These are phyloP conservation scores for Zymoseptoria ardabiliae DNA, from an alignment of 2,329 filamentous ascomycete genomes.

Conservation along the genomic window DNA sequence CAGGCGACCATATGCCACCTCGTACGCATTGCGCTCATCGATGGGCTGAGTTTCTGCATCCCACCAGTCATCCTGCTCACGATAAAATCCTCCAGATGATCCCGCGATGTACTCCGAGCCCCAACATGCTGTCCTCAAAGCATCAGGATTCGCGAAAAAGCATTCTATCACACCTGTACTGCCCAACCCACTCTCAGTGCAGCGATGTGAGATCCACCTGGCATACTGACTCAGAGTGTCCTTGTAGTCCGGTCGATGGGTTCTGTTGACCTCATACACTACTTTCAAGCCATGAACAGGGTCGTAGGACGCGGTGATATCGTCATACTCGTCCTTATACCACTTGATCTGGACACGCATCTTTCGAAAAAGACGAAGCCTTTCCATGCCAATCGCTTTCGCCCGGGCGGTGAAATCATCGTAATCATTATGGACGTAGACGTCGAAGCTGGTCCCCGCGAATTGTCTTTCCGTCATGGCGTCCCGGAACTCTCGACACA, in stretches of 20 bases:
- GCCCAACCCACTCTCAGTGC: not conserved
- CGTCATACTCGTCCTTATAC: not conserved
- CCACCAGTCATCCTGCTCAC: not conserved
- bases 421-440: not conserved
- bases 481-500: not conserved
- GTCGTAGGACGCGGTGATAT: not conserved
- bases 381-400: not conserved
- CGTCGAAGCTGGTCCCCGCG: not conserved
- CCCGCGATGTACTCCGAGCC: not conserved
- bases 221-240: not conserved
- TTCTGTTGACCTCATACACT: not conserved
- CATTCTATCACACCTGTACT: slow-evolving; percentile 4
- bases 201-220: not conserved
- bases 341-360: not conserved
- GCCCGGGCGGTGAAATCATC: not conserved
- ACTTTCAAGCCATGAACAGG: not conserved
- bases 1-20: not conserved
- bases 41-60: not conserved
- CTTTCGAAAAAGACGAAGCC: not conserved
- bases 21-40: not conserved
- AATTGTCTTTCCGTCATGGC: not conserved
- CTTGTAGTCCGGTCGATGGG: not conserved
- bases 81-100: not conserved
- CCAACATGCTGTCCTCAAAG: not conserved
- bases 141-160: not conserved